These are phyloP conservation scores for Pyrus communis DNA, from an alignment of 306 rosid genomes.

Conservation along the genomic window DNA sequence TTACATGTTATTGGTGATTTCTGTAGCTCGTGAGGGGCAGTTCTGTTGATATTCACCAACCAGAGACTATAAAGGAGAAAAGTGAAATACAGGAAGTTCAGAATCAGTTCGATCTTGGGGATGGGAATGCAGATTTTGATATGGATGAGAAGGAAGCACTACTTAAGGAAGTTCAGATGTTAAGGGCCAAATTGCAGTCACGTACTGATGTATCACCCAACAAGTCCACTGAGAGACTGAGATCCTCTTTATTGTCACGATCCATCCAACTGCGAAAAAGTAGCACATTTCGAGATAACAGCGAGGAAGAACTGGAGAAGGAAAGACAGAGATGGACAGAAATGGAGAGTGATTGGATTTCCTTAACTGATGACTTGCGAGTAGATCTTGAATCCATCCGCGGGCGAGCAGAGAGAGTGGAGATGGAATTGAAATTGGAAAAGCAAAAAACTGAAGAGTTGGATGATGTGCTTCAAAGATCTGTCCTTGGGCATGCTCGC, in stretches of 20 bases:
- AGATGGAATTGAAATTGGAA: constrained; percentile 59
- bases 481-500: constrained; percentile 85
- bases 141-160: constrained; percentile 79
- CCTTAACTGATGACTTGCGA: constrained; percentile 83
- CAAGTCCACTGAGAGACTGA: constrained; percentile 69
- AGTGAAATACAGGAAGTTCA: constrained; percentile 71
- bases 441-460: constrained; percentile 74
- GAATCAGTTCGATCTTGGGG: constrained; percentile 25
- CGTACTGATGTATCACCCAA: constrained; percentile 35
- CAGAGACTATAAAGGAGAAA: constrained; percentile 44
- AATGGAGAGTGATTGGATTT: constrained; percentile 98
- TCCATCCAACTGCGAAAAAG: constrained; percentile 68
- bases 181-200: constrained; percentile 62
- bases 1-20: constrained; percentile 15
- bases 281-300: constrained; percentile 24
- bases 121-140: constrained; percentile 33
- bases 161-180: constrained; percentile 68
- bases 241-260: constrained; percentile 72
- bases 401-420: constrained; percentile 56
- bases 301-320: constrained; percentile 58
- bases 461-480: constrained; percentile 75
- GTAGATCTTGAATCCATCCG: constrained; percentile 72
- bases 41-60: constrained; percentile 20
- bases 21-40: constrained; percentile 32
- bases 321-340: constrained; percentile 93